phyloP scores from a whole-genome alignment of 495 filamentous ascomycete genomes.

The Tricharina praecox region DNA sequence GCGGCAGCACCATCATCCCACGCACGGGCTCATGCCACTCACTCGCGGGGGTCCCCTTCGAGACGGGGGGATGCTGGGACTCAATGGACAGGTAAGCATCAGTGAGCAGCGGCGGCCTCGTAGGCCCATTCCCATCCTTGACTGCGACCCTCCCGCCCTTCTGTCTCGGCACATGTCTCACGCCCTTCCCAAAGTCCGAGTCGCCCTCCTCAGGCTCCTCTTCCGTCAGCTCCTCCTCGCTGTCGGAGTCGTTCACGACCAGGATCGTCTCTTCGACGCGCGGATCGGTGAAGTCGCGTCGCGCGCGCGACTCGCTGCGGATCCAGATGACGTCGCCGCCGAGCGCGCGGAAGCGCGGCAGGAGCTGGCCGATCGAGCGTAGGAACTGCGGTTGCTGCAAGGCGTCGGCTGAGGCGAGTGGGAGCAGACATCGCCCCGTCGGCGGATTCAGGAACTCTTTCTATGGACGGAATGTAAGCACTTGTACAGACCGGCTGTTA shows the following conservation, averaged over 20 bases:
- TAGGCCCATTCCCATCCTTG: slow-evolving; percentile 28
- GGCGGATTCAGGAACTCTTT: slow-evolving; percentile 66
- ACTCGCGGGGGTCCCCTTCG: slow-evolving; percentile 43
- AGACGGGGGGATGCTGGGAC: slow-evolving; percentile 37
- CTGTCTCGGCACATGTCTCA: neutral
- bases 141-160: slow-evolving; percentile 1
- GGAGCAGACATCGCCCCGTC: slow-evolving; percentile 49
- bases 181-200: neutral
- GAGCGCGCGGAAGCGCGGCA: slow-evolving; percentile 51
- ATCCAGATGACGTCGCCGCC: slow-evolving; percentile 78
- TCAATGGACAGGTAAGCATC: slow-evolving; percentile 48
- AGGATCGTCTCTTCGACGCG: slow-evolving; percentile 32
- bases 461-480: neutral
- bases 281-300: slow-evolving; percentile 36
- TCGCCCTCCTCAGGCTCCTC: neutral
- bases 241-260: slow-evolving; percentile 16
- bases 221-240: slow-evolving; percentile 4
- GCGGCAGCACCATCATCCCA: slow-evolving; percentile 36
- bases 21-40: slow-evolving; percentile 48
- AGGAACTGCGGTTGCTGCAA: slow-evolving; percentile 39
- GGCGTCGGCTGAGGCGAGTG: slow-evolving; percentile 30
- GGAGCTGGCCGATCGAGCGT: slow-evolving; percentile 46
- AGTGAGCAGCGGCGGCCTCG: slow-evolving; percentile 22
- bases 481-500: too few species aligned
- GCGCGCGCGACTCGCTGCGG: slow-evolving; percentile 52